Conservation (phyloP, 129 eudicot genomes). For the Saposhnikovia divaricata region DNA sequence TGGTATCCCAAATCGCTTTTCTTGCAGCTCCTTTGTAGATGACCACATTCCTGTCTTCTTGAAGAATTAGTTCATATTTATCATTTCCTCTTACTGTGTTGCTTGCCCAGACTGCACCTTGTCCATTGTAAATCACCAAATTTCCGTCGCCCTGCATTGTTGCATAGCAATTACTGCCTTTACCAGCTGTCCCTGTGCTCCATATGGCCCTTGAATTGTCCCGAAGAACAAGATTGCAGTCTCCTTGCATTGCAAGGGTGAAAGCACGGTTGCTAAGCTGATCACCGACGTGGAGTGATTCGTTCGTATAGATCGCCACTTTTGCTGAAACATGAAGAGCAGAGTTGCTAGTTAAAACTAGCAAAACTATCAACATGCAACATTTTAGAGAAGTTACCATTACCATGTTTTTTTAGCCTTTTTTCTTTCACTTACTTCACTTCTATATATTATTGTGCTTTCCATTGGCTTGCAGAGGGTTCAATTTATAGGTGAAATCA, state of each 20-base stretch:
- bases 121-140: background rate
- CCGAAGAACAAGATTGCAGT: background rate
- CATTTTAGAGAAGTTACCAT: background rate
- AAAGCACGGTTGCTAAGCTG: background rate
- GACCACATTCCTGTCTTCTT: background rate
- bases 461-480: background rate
- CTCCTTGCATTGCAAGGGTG: background rate
- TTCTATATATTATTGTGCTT: background rate
- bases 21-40: background rate
- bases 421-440: background rate
- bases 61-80: background rate
- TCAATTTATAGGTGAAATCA: background rate
- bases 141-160: background rate
- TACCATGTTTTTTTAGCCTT: background rate
- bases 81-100: background rate
- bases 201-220: background rate
- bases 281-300: background rate
- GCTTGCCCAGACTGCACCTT: background rate
- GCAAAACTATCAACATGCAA: background rate
- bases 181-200: background rate
- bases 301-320: background rate
- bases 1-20: background rate
- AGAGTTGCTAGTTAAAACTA: background rate
- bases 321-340: background rate
- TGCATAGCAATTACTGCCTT: background rate